Evolutionary conservation across 768 basidiomycete species (phyloP), one percentile per base, ranked within the genome.

Genomic region (Trichaptum fuscoviolaceum): DNA sequence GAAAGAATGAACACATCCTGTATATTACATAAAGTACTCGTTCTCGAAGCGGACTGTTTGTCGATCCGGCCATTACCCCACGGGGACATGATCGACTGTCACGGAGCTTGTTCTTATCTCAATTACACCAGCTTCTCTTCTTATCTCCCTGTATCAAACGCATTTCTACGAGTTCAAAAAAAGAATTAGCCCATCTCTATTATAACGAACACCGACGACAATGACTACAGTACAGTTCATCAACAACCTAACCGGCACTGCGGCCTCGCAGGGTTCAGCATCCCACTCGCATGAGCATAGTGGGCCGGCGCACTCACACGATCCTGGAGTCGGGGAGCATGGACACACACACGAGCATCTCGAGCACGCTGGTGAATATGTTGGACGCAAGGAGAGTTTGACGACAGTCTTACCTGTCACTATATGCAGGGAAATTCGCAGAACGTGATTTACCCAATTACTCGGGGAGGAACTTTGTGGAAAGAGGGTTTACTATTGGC

Each of bases 401-500:
- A 7, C 35, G 23, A n/a, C 20, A 26, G 34, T n/a, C 67, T 25
- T 17, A 24, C 63, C 62, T 62, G 36, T 42, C 30, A 26, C 15
- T 25, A 25, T 59, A 35, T 64, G 1, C 71, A 96, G 96, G 96
- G 58, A 97, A 92, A 75, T 99, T 89, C 71, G 79, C 92, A 12
- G 95, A 99, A 74, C 84, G 96, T 27, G 96, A 98, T 76, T 77
- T 97, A 75, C 97, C 96, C 9, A 91, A 97, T 73, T 98, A 92
- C 72, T 81, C 88, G 8, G 75, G 77, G 1, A 82, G 96, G 36
- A 91, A 95, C 80, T 99, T 95, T 72, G 85, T 88, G 63, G 96
- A 98, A 78, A 82, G 96, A 68, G 97, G 92, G 0, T 99, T 98
- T 78, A 99, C 96, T 0, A 81, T 99, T 67, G 96, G 96, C n/a